Conservation (phyloP, 768 basidiomycete genomes). For the Amanita polypyramis region DNA sequence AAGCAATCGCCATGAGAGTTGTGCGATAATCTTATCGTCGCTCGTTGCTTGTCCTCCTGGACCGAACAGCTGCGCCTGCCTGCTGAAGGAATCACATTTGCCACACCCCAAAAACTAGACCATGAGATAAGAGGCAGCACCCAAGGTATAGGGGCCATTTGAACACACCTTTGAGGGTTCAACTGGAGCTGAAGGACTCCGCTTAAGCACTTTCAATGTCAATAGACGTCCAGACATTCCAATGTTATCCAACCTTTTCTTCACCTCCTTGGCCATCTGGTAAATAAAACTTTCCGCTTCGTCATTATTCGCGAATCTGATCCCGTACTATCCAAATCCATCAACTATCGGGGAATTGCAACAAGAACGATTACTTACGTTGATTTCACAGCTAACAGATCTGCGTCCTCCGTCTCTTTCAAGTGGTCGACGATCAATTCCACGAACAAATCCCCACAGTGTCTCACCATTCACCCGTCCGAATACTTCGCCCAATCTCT, state of each 20-base stretch:
- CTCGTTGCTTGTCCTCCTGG: conserved; percentile 62
- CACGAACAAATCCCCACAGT: conserved; percentile 74
- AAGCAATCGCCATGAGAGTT: conserved; percentile 69
- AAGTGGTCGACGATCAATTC: conserved; percentile 70
- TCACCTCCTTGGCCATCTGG: conserved; percentile 71
- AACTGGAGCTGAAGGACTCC: conserved; percentile 75
- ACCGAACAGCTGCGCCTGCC: conserved; percentile 50
- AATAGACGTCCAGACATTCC: conserved; percentile 64
- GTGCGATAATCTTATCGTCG: conserved; percentile 60
- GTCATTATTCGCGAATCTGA: conserved; percentile 76
- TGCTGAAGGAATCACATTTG: conserved; percentile 70
- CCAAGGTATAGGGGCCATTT: neutral
- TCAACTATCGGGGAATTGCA: neutral
- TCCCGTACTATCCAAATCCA: conserved; percentile 63
- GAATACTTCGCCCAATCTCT: conserved; percentile 54
- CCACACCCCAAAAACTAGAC: conserved; percentile 87
- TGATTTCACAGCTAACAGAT: conserved; percentile 91
- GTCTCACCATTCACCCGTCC: conserved; percentile 80
- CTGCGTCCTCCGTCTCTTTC: conserved; percentile 82
- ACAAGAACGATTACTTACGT: conserved; percentile 41
- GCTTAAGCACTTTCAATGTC: conserved; percentile 83
- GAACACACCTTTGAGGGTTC: conserved; percentile 78
- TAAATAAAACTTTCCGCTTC: conserved; percentile 74
- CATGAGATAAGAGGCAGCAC: conserved; percentile 1
- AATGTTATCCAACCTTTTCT: conserved; percentile 56